Conservation (phyloP, 768 basidiomycete species). For the Leccinellum luteum region DNA sequence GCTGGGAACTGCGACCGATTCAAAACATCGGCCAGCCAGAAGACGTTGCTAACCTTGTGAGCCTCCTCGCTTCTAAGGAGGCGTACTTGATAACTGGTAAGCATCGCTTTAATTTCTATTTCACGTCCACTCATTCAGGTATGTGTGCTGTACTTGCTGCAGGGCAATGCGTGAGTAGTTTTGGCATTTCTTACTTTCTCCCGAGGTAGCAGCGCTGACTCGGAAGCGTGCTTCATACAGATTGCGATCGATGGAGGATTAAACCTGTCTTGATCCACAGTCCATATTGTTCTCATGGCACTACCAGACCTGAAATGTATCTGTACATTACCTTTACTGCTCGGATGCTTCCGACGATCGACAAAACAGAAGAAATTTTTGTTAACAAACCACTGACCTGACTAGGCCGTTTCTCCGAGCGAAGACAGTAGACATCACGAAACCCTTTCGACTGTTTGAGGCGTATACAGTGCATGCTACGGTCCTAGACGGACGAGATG, state of each 20-base stretch:
- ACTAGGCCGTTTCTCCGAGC: too few relatives aligned
- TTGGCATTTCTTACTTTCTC: too few relatives aligned
- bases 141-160: background rate
- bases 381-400: too few relatives aligned
- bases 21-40: background rate
- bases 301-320: too few relatives aligned
- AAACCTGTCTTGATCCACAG: background rate
- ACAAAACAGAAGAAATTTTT: too few relatives aligned
- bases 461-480: too few relatives aligned
- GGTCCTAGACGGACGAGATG: too few relatives aligned
- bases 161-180: background rate
- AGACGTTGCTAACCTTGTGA: background rate
- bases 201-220: background rate
- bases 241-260: background rate
- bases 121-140: background rate
- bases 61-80: background rate
- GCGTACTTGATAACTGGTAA: background rate
- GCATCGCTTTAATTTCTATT: background rate
- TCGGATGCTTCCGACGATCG: too few relatives aligned
- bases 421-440: too few relatives aligned
- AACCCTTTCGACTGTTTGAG: too few relatives aligned
- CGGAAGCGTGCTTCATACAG: background rate
- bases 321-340: too few relatives aligned
- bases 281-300: too few relatives aligned
- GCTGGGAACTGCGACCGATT: background rate